Base-by-base conservation (phyloP, 192 early-diverging fungal species). In the Backusella tarrabulga region DNA sequence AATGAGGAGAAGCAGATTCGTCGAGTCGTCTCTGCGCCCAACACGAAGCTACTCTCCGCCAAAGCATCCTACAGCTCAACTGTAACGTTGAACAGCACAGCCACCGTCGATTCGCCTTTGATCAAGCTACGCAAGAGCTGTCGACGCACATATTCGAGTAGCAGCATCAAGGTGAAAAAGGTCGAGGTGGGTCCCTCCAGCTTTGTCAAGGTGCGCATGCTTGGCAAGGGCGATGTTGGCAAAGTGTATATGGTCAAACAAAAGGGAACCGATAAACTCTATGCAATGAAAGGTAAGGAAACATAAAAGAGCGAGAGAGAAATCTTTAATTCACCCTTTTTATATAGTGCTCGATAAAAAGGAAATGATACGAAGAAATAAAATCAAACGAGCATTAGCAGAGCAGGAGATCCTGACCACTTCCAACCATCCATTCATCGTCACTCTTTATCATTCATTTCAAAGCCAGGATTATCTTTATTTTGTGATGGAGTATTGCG, bases 351-450 rank as follows among this genome's bases (percentile, higher is more conserved):
- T 54, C 15, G 26, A 66, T 66, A 73, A 54, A 26, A 63, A 56
- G 66, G 98, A 98, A 80, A 99, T 98, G 98, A 92, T 99, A 73
- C 96, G 95, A 80, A 91, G 97, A 54, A 97, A 98, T 85, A 99
- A 99, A 85, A 94, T 99, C 78, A 97, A 98, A 79, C 89, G 98
- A 35, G 97, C 97, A 29, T 87, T 99, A 56, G 96, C 98, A 21
- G 98, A 98, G 81, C 98, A 99, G 63, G 89, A 90, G 75, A 90
- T 90, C 67, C 68, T 90, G 8, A 85, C 94, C 2, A 93, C 91
- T 14, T 90, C 92, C 73, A 96, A 96, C 84, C 95, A 96, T 77
- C 95, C 95, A 0, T 96, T 96, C 83, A 95, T 96, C 71, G 91
- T 95, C 2, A 92, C 94, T 11, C 79, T 96, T 34, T 96, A 96